These are phyloP conservation scores for Phytophthora cactorum DNA, from an alignment of 352 stramenopile genomes.

Conservation along the genomic window DNA sequence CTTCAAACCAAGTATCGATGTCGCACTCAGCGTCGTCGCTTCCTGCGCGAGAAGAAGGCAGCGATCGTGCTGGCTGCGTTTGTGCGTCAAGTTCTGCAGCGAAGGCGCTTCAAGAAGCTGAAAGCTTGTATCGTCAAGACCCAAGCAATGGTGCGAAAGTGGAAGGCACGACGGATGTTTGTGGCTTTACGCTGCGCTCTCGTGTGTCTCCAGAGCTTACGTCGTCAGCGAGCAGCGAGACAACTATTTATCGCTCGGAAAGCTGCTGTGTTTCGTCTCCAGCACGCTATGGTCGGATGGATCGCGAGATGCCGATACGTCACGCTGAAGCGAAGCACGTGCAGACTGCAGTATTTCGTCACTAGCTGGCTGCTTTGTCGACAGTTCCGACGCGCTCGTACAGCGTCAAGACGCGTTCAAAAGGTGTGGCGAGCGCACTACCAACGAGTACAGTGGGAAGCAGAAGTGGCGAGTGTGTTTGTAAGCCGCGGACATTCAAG, in stretches of 20 bases:
- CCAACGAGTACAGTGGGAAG: constrained; percentile 46
- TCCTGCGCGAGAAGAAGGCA: constrained; percentile 52
- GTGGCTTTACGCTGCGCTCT: constrained; percentile 28
- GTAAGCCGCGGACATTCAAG: constrained; percentile 15
- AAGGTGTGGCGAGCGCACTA: constrained; percentile 45
- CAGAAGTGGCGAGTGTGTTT: constrained; percentile 63
- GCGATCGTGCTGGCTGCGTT: constrained; percentile 74
- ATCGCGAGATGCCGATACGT: constrained; percentile 51
- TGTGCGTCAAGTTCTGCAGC: constrained; percentile 71
- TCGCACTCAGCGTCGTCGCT: constrained; percentile 47
- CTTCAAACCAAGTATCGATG: constrained; percentile 63
- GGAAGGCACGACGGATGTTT: constrained; percentile 44
- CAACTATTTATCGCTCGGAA: constrained; percentile 28
- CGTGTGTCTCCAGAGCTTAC: constrained; percentile 55
- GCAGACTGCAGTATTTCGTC: constrained; percentile 53
- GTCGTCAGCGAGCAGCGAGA: constrained; percentile 42
- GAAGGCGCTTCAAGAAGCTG: constrained; percentile 64
- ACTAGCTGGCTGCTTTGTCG: constrained; percentile 61
- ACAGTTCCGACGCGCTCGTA: constrained; percentile 44
- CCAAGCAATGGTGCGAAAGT: constrained; percentile 66
- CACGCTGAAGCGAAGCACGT: constrained; percentile 33
- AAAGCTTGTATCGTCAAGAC: constrained; percentile 71
- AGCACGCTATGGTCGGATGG: constrained; percentile 65
- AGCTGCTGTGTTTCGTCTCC: constrained; percentile 43
- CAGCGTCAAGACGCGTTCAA: constrained; percentile 47